These are phyloP conservation scores for Tolypocladium tropicale DNA, from an alignment of 2,329 filamentous ascomycete genomes.

Conservation along the genomic window DNA sequence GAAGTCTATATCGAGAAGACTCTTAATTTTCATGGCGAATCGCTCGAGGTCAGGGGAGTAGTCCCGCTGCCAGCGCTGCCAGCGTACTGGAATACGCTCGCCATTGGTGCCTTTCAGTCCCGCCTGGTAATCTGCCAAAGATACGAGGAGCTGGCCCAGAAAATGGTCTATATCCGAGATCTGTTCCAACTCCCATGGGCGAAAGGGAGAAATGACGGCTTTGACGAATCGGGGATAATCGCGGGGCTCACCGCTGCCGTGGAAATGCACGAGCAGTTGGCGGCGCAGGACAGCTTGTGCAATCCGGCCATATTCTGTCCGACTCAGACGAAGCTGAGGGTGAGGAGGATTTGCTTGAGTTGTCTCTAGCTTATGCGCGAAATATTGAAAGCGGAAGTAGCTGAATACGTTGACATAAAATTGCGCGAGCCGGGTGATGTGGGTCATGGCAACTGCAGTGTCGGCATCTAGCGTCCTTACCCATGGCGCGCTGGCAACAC, in stretches of 20 bases:
- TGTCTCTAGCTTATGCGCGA: not conserved
- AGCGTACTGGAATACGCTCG: not conserved
- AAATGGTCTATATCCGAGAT: not conserved
- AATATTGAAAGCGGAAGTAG: not conserved
- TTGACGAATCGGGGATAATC: not conserved
- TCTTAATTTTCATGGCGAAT: not conserved
- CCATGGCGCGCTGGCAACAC: not conserved
- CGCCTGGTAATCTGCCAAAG: not conserved
- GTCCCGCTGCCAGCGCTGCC: not conserved
- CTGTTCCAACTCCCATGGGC: not conserved
- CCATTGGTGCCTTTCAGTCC: not conserved
- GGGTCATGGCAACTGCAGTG: not conserved
- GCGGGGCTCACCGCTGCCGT: not conserved
- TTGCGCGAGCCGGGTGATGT: not conserved
- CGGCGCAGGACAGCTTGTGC: not conserved
- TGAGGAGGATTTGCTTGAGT: not conserved
- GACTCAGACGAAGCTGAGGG: not conserved
- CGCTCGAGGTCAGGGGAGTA: not conserved
- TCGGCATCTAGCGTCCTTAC: not conserved
- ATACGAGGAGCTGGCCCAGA: not conserved
- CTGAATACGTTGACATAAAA: not conserved
- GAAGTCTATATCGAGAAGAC: not conserved
- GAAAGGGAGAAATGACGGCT: not conserved
- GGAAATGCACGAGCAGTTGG: not conserved
- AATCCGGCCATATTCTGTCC: not conserved